Conservation (phyloP, 2,329 filamentous ascomycete genomes). For the Atkinsonella texensis region DNA sequence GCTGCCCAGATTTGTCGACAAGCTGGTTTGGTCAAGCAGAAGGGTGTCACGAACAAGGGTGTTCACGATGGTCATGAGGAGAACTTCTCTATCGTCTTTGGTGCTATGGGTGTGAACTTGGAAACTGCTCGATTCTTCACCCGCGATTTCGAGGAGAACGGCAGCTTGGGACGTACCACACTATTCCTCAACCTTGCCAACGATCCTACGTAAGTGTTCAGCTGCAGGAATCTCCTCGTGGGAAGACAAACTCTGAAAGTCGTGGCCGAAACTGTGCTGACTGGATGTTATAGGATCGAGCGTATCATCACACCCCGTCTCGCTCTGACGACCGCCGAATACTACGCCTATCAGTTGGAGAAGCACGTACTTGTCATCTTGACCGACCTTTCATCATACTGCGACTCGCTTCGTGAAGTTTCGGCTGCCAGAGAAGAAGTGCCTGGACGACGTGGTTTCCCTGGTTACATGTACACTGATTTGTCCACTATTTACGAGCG, state of each 20-base stretch:
- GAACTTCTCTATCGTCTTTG: slow-evolving; percentile 99
- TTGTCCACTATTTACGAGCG: slow-evolving; percentile 99
- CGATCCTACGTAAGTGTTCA: slow-evolving; percentile 75
- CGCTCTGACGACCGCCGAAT: slow-evolving; percentile 94
- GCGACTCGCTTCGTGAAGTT: slow-evolving; percentile 96
- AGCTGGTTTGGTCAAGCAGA: slow-evolving; percentile 72
- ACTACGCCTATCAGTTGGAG: slow-evolving; percentile 99
- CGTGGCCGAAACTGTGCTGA: neutral
- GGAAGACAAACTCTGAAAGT: too few relatives aligned
- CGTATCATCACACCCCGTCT: slow-evolving; percentile 99
- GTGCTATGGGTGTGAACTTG: slow-evolving; percentile 99
- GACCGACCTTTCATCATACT: slow-evolving; percentile 95
- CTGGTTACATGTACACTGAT: slow-evolving; percentile 99
- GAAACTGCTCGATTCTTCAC: slow-evolving; percentile 98
- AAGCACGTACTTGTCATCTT: slow-evolving; percentile 99
- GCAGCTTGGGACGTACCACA: slow-evolving; percentile 92
- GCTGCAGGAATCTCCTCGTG: neutral
- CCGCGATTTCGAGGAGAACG: slow-evolving; percentile 97
- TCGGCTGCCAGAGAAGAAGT: slow-evolving; percentile 98
- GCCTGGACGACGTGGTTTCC: slow-evolving; percentile 96
- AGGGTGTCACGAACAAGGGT: slow-evolving; percentile 78
- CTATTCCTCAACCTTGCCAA: slow-evolving; percentile 99
- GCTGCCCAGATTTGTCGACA: slow-evolving; percentile 98
- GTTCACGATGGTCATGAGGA: slow-evolving; percentile 95
- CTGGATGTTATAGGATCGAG: slow-evolving; percentile 60